Base-by-base conservation (phyloP, 495 filamentous ascomycete species). In the Penicillium daleae region DNA sequence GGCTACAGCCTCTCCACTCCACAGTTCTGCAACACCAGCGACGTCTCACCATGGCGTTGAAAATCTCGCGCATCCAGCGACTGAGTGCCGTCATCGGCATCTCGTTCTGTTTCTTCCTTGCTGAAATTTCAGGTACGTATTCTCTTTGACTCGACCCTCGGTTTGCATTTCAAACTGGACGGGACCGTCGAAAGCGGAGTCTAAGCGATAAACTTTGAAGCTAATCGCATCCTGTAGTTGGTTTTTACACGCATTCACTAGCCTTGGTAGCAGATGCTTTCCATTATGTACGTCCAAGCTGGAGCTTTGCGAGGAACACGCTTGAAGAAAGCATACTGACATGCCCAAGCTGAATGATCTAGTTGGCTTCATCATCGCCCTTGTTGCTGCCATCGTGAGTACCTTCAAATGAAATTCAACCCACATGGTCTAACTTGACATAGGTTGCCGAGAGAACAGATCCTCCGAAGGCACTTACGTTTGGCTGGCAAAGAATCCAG, bases 221-320 rank as follows among this genome's bases (percentile, higher is more conserved):
- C 29, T 52, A 52, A 52, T 52, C 15, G 21, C 6, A 52, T 32
- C 26, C 26, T 32, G 29, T 40, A 81, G 86, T 91, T 54, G 93
- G 93, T 26, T 90, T 94, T 67, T 80, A 86, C 39, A 92, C 93
- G 31, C 86, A 89, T 66, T 97, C 92, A 24, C 84, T 97, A 40
- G 93, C 93, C 7, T 75, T 97, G 60, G 89, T 93, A 65, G 93
- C 93, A 19, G 93, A 97, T 80, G 90, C 93, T 49, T 97, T 97
- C 70, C 93, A 97, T 71, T 97, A 97, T 88, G 89, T 92, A 78
- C 60, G 83, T 65, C 32, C 46, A 17, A 12, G 29, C 29, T 33
- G 3, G 29, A 15, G 22, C 10, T n/a, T 17, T 52, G 19, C 24
- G 12, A 24, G 13, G 27, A 26, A 3, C 39, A 19, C n/a, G 8